Evolutionary conservation across 2,329 filamentous ascomycete genomes (phyloP), one percentile per base, ranked within the genome.

Genomic region (Pyrenophora tritici-repentis): DNA sequence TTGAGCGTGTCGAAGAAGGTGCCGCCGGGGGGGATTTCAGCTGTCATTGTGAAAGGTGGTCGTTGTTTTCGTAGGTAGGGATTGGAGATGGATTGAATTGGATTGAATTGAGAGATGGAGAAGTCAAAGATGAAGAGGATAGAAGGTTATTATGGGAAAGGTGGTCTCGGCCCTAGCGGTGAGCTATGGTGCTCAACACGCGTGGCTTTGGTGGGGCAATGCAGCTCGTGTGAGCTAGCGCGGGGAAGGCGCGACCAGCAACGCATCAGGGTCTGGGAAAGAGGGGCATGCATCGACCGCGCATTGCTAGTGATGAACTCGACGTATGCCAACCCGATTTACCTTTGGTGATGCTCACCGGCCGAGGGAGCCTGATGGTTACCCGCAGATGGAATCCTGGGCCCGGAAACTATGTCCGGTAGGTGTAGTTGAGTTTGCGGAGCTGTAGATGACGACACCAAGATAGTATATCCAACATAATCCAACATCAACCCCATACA

Each of bases 1-100:
- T 89, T 89, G 76, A 95, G 82, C 65, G 86, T 89, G 73, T 95
- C 86, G 77, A 97, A 88, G 80, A 92, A 91, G 67, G 91, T 96
- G 66, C 83, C 83, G 61, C 85, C 87, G 49, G 87, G 85, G 54
- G 67, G 73, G 13, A 62, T 58, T 47, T 65, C 55, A 47, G 62
- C 56, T 35, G 70, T 63, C 65, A 70, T 73, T 55, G 58, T 62
- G 50, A n/a, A 7, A 12, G 9, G 10, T n/a, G 39, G n/a, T 37
- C 14, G n/a, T n/a, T n/a, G n/a, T n/a, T n/a, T n/a, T n/a, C n/a
- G n/a, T n/a, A n/a, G n/a, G n/a, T n/a, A n/a, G n/a, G n/a, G n/a
- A n/a, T n/a, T n/a, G n/a, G n/a, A n/a, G n/a, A n/a, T n/a, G n/a
- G n/a, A n/a, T n/a, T n/a, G n/a, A n/a, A 17, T 16, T 1, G 13